These are phyloP conservation scores for Chrysochromulina tobinii DNA, from an alignment of 78 protist species.

Conservation along the genomic window DNA sequence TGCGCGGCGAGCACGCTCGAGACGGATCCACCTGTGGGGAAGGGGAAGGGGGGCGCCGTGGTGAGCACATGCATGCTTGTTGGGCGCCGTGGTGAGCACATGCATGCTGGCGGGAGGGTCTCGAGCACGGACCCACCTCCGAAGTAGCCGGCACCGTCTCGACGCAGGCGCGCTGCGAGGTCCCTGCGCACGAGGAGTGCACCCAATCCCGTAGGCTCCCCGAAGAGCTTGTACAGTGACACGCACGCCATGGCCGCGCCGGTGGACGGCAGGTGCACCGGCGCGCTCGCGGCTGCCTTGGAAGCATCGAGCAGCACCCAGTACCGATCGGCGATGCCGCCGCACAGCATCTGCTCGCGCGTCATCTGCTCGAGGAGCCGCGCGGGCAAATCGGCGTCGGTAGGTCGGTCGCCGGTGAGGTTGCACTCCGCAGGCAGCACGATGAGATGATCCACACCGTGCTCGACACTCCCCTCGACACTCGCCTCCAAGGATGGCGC, in stretches of 20 bases:
- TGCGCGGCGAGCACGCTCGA: slow-evolving; percentile 49
- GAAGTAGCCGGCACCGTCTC: slow-evolving; percentile 53
- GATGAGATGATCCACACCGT: background rate
- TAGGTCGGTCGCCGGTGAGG: background rate
- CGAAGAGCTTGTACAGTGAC: slow-evolving; percentile 93
- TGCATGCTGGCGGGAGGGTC: no score
- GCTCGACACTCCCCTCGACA: background rate
- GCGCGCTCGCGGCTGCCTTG: slow-evolving; percentile 61
- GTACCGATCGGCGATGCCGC: background rate
- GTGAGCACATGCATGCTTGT: no score
- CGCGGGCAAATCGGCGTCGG: background rate
- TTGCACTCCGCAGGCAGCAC: background rate
- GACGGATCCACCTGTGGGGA: slow-evolving; percentile 86
- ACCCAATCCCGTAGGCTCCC: slow-evolving; percentile 93
- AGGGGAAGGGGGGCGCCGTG: background rate
- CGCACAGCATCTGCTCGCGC: background rate
- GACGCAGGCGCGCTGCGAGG: background rate
- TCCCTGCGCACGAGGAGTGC: slow-evolving; percentile 75
- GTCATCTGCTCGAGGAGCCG: background rate
- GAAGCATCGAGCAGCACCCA: slow-evolving; percentile 73
- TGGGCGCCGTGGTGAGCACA: no score
- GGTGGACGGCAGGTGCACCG: slow-evolving; percentile 56
- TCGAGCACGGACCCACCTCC: slow-evolving; percentile 80
- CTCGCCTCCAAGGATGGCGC: no score
- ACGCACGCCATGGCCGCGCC: slow-evolving; percentile 73